Conservation (phyloP, 306 rosid species). For the Amphicarpaea edgeworthii region DNA sequence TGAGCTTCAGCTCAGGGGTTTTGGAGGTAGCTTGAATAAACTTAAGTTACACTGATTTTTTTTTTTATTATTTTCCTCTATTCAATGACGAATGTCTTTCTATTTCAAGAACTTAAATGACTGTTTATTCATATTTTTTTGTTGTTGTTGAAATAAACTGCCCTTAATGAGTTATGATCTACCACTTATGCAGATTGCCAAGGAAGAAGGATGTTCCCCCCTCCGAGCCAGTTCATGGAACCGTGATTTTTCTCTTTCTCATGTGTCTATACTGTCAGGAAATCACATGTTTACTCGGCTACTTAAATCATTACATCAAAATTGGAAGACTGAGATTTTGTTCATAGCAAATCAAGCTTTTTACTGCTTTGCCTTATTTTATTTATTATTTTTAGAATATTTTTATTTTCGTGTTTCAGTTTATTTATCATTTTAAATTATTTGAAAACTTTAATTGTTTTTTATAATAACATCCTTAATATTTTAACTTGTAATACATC, state of each 20-base stretch:
- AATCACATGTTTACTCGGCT: background rate
- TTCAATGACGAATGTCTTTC: no score
- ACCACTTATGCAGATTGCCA: background rate
- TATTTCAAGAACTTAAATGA: no score
- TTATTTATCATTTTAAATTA: background rate
- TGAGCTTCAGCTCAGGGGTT: slow-evolving; percentile 46
- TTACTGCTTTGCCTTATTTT: background rate
- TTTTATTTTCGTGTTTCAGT: background rate
- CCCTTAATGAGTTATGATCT: background rate
- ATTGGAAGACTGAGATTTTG: background rate
- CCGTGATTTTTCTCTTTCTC: background rate
- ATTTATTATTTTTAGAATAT: background rate
- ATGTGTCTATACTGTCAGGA: background rate
- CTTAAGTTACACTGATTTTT: no score
- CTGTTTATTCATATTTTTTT: no score
- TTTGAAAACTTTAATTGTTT: background rate
- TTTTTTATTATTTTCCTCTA: no score
- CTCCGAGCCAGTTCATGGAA: slow-evolving; percentile 1
- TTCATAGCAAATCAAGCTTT: background rate
- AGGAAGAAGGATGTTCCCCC: slow-evolving; percentile 18
- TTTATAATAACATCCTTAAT: background rate
- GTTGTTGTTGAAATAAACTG: no score
- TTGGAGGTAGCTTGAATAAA: slow-evolving; percentile 32
- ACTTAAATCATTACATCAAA: background rate
- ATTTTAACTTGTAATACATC: background rate